Base-by-base conservation (phyloP, 148 eudicot genomes). In the Rhododendron griersonianum region DNA sequence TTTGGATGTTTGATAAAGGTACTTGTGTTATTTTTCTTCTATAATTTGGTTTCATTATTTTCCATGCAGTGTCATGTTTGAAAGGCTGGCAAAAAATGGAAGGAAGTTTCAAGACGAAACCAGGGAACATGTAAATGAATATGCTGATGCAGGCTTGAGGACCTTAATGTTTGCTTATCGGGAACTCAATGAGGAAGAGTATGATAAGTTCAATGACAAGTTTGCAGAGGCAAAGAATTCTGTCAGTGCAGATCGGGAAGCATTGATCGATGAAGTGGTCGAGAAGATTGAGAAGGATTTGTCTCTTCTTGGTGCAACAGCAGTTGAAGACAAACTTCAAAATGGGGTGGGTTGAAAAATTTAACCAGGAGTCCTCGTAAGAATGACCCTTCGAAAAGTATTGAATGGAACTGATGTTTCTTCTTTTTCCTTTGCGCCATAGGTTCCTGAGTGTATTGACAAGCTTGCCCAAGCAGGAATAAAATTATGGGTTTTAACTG, bases 401-500 rank as follows among this genome's bases (percentile, higher is more conserved):
- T 15, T 13, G 50, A 28, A 16, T 83, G 79, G 75, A 78, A 28
- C 13, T 19, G 53, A 71, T 50, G 63, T 35, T 65, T 75, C 61
- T 86, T 77, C n/a, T 78, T 11, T 50, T 84, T 37, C 30, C 25
- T 2, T 65, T 88, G 59, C 13, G 14, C 30, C 30, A 65, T 85
- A 96, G 99, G 98, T 97, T 85, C 95, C 99, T 11, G 98, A 97
- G 84, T 95, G 98, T 90, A 97, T 97, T 84, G 98, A 97, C 92
- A 97, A 94, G 80, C 98, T 97, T 87, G 98, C 99, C 19, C 99
- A 97, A 91, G 98, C 99, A 4, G 98, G 99, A 76, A 97, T 97
- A 76, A 97, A 97, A 86, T 88, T 97, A 89, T 97, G 99, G 99
- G 99, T 97, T 88, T 90, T 97, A 87, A 97, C 99, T 28, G 99